Evolutionary conservation across 805 yeast species (phyloP).

Genomic region (Spathaspora boniae): DNA sequence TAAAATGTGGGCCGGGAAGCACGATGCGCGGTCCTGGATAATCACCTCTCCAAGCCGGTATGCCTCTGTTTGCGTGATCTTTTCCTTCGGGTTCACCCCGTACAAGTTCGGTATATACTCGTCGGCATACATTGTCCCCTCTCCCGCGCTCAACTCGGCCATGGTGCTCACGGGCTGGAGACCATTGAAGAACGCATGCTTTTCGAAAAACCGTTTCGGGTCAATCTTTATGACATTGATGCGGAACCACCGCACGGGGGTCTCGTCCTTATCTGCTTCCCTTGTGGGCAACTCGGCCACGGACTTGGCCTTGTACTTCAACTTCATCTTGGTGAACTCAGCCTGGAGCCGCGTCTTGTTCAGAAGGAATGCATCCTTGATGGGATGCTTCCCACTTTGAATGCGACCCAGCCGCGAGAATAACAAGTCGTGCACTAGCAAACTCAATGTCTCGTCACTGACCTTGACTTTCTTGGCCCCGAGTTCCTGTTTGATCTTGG

Average conservation of each 20-base stretch:
- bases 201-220: conserved; percentile 33
- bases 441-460: conserved; percentile 50
- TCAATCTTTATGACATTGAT: conserved; percentile 60
- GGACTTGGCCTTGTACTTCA: conserved; percentile 62
- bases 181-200: conserved; percentile 34
- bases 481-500: conserved; percentile 60
- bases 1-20: conserved; percentile 89
- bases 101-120: conserved; percentile 68
- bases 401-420: conserved; percentile 75
- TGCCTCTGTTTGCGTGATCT: conserved; percentile 61
- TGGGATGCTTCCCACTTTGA: conserved; percentile 83
- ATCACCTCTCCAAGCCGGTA: conserved; percentile 77
- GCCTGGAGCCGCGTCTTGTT: conserved; percentile 81
- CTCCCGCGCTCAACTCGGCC: conserved; percentile 24
- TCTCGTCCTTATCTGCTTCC: conserved; percentile 43
- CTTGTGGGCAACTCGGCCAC: conserved; percentile 44
- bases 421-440: conserved; percentile 78
- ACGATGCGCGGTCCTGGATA: conserved; percentile 94
- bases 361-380: conserved; percentile 74
- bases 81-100: conserved; percentile 78
- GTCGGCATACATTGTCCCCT: conserved; percentile 70
- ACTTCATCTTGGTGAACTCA: conserved; percentile 72
- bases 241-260: conserved; percentile 81
- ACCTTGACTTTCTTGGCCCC: conserved; percentile 40
- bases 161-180: conserved; percentile 46